Evolutionary conservation across 257 asterid genomes (phyloP), one percentile per base, ranked within the genome.

Genomic region (Solanum etuberosum): DNA sequence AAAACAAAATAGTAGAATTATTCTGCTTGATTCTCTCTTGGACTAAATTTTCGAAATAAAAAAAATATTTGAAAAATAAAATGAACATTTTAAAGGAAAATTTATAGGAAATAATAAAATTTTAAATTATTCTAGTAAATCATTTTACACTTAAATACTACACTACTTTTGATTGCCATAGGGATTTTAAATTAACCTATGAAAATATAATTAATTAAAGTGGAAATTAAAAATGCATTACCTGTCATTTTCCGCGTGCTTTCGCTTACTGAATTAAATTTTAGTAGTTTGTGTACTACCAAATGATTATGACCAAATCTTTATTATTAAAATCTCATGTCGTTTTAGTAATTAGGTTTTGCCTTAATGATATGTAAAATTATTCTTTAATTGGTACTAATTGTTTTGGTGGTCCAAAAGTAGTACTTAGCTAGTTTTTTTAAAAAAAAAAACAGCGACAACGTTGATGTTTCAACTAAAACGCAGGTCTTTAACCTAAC

Each of bases 301-400:
- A 86, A 46, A 54, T 61, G 34, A 61, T 34, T 15, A 68, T 67
- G 88, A 85, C 88, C 76, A 80, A 67, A 40, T 57, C 61, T 54
- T 57, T 42, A 25, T 35, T 59, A 77, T 80, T 86, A 80, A 43
- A 78, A 89, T 87, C 88, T 59, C 78, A 88, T 31, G 90, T 87
- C 91, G 83, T 84, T 89, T 87, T 90, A 83, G 85, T 83, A 80
- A 65, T 88, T 90, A 92, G 93, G 90, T 88, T 68, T 90, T 68
- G 25, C 89, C 89, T 40, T 80, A 80, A 86, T 65, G 89, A 86
- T 86, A 48, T 48, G 83, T 51, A 63, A 70, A 76, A 70, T 85
- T 86, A 85, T 61, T 86, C 86, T 72, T 86, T 54, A 15, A 57
- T 89, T 82, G 71, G 46, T 87, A 86, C 31, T 72, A 12, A 40